Base-by-base conservation (phyloP, 2,329 filamentous ascomycete species). In the Zasmidium cellare region DNA sequence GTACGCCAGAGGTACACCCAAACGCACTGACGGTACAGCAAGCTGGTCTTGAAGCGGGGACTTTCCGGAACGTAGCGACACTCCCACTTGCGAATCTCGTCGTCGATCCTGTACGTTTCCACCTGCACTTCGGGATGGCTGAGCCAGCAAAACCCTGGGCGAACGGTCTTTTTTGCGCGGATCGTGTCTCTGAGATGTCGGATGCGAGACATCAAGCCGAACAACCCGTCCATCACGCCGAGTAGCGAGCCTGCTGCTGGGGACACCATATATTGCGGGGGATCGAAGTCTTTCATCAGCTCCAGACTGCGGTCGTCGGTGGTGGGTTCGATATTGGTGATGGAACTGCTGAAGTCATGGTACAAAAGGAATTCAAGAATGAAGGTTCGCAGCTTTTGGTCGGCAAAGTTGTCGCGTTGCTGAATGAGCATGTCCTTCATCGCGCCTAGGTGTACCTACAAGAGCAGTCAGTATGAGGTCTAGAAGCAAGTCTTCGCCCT, bases 351-450 rank as follows among this genome's bases (percentile, higher is more conserved):
- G 45, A 85, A 80, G 68, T 84, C 83, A 72, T 94, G 90, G 67
- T 94, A 96, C 71, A 92, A 88, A 73, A 96, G 93, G 75, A 96
- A 93, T 71, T 87, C 85, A 60, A 85, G 79, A 57, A 87, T 84
- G 65, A 87, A 86, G 51, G 90, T 87, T 61, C 87, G 87, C 69
- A 94, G 91, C 20, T 86, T 84, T 19, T 86, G 78, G 75, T 80
- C 92, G 22, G 65, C 58, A 19, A 66, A 58, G 12, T 46, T 38
- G 24, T 41, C 47, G 79, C 69, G 86, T 55, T 82, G 78, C 11
- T 74, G 79, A 56, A 78, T 79, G n/a, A 93, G 85, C 57, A 96
- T 81, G 56, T 82, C 83, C 65, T 90, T 85, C 62, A 92, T 92
- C 0, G 85, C 89, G 59, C 87, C 80, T 63, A 96, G 86, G 70